Percentiles rank a stretch among this genome's conserved stretches.
These are phyloP conservation scores for Pythium dissotocum DNA, from an alignment of 352 stramenopile species.

Conservation along the genomic window DNA sequence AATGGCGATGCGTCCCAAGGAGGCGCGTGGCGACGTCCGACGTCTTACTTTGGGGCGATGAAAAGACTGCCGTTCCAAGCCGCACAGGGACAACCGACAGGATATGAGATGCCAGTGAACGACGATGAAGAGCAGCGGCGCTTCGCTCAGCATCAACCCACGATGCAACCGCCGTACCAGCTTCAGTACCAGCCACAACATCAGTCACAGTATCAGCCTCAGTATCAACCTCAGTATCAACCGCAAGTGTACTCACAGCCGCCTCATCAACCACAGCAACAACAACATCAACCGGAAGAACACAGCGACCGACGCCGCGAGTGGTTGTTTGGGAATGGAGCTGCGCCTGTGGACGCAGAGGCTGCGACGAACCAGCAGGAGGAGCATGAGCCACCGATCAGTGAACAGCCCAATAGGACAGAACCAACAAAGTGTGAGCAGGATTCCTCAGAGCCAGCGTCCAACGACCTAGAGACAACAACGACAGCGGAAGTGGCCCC, in stretches of 20 bases:
- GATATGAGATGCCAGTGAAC: not conserved
- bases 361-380: not conserved
- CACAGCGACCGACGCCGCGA: not conserved
- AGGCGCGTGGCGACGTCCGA: conserved; percentile 41
- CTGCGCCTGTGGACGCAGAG: not conserved
- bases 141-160: not conserved
- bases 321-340: conserved; percentile 7
- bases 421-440: not conserved
- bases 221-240: not conserved
- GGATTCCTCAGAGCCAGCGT: conserved; percentile 8
- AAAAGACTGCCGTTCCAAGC: conserved; percentile 31
- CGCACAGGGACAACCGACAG: not conserved
- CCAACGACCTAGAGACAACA: conserved; percentile 24
- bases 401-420: not conserved
- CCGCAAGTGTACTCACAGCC: not conserved
- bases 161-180: not conserved
- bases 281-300: not conserved
- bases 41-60: conserved; percentile 54
- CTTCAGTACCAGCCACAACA: not conserved
- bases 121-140: conserved; percentile 19
- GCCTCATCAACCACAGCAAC: not conserved
- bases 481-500: not conserved
- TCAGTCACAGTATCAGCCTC: not conserved
- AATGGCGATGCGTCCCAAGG: conserved; percentile 2
- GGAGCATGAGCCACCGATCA: not conserved